Evolutionary conservation across 768 basidiomycete species (phyloP), one percentile per base, ranked within the genome.

Genomic region (Lactifluus volemus): DNA sequence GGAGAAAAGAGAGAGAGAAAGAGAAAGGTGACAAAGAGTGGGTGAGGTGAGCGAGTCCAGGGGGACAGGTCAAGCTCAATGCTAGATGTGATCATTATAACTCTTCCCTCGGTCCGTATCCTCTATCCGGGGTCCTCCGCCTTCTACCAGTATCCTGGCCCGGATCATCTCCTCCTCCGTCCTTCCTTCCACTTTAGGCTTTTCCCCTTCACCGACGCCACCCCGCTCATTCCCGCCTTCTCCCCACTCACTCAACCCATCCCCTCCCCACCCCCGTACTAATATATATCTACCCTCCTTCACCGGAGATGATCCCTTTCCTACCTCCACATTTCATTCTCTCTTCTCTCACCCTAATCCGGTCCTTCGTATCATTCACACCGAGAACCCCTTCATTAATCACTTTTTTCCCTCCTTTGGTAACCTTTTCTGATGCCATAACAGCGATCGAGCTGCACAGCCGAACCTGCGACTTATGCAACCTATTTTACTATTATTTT

Each of bases 161-260:
- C 63, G 63, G 60, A 62, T 62, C 63, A 62, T 61, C 49, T 30
- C 21, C 49, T 29, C 25, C 59, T 55, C 63, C 53, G 49, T 62
- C 25, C 15, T 4, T 29, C 39, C 58, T 53, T 49, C 59, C 59
- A 38, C 48, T 29, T 53, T 53, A 7, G 51, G 38, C 51, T 17
- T 44, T 30, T 1, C 25, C 61, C 48, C 52, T 48, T 49, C 53
- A 34, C 53, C 53, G 53, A 63, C 63, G 63, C 63, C 63, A 64
- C 63, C 60, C 63, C 59, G 63, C 53, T 58, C 52, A 14, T 39
- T 41, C 14, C 29, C 30, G 5, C 21, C 36, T 42, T 14, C 25
- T 19, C 25, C 38, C 34, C 47, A 19, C 17, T 30, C 6, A 30
- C 30, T 19, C 17, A 17, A 9, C 30, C 29, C 9, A 11, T 12